A percentile compares a stretch with the other conserved stretches of the same genome.
Evolutionary conservation across 2,329 filamentous ascomycete genomes (phyloP).

Genomic region (Coccinonectria pachysandricola): DNA sequence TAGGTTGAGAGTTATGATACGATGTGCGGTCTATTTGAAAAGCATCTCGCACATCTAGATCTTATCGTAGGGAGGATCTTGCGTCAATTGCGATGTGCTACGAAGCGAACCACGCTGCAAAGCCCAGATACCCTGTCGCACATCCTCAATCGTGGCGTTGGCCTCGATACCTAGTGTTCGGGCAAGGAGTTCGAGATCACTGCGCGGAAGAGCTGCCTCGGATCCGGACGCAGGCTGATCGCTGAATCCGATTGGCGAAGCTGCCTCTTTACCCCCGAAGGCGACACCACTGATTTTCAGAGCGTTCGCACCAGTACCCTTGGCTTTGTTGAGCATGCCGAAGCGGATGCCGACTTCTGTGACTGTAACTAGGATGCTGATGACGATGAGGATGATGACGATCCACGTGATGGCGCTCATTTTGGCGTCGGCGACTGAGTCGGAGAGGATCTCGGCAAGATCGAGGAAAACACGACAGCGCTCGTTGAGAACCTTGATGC

Average conservation of each 20-base stretch:
- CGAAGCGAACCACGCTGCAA: slow-evolving; percentile 14
- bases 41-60: slow-evolving; percentile 2
- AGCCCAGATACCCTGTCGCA: slow-evolving; percentile 22
- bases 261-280: slow-evolving; percentile 1
- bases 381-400: slow-evolving; percentile 83
- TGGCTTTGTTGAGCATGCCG: slow-evolving; percentile 46
- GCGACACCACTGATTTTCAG: not conserved
- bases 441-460: slow-evolving; percentile 85
- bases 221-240: slow-evolving; percentile 4
- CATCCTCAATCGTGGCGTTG: slow-evolving; percentile 27
- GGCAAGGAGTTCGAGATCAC: slow-evolving; percentile 27
- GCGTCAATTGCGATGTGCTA: slow-evolving; percentile 5
- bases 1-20: too few relatives aligned
- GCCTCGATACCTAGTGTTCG: slow-evolving; percentile 22
- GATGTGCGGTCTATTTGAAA: too few relatives aligned
- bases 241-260: slow-evolving; percentile 10
- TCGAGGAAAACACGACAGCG: slow-evolving; percentile 94
- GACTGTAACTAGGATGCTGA: slow-evolving; percentile 85
- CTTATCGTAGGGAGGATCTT: slow-evolving; percentile 8
- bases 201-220: too few relatives aligned
- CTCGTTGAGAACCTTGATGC: slow-evolving; percentile 94
- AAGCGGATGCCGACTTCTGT: slow-evolving; percentile 85
- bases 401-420: slow-evolving; percentile 98
- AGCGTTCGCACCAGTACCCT: slow-evolving; percentile 5
- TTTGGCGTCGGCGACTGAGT: slow-evolving; percentile 85